phyloP scores from a whole-genome alignment of 192 early-diverging fungal genomes.

The Mortierella antarctica region DNA sequence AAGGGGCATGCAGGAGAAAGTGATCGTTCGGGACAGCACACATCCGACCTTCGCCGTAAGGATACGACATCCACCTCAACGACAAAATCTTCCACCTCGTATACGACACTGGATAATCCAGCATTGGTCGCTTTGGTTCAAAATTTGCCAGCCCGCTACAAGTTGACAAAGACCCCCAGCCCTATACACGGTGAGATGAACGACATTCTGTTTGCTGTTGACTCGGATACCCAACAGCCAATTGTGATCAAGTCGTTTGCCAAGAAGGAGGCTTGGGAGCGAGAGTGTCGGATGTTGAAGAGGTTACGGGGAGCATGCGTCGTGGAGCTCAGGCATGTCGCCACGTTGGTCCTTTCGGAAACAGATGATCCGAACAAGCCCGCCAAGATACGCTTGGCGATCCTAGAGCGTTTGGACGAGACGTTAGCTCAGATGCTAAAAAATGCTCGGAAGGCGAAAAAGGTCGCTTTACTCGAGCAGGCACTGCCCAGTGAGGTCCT shows the following conservation, averaged over 20 bases:
- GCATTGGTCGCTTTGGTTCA: constrained; percentile 39
- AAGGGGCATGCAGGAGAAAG: neutral
- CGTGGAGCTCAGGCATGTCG: constrained; percentile 61
- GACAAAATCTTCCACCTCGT: constrained; percentile 32
- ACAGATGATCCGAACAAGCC: constrained; percentile 46
- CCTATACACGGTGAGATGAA: constrained; percentile 60
- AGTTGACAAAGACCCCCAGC: constrained; percentile 28
- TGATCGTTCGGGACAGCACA: neutral
- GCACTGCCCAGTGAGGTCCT: constrained; percentile 6
- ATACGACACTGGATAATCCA: constrained; percentile 30
- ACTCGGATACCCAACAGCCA: constrained; percentile 38
- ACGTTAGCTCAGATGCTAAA: constrained; percentile 55
- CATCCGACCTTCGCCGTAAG: constrained; percentile 21
- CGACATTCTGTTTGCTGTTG: constrained; percentile 56
- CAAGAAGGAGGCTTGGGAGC: constrained; percentile 64
- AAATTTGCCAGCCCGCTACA: constrained; percentile 57
- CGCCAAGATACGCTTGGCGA: constrained; percentile 45
- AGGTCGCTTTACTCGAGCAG: constrained; percentile 40
- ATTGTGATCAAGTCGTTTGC: constrained; percentile 62
- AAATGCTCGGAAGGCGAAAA: constrained; percentile 45
- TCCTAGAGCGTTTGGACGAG: constrained; percentile 62
- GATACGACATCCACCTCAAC: constrained; percentile 45
- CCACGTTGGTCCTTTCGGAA: constrained; percentile 56
- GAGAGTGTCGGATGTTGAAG: constrained; percentile 58
- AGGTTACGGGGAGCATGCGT: constrained; percentile 53